phyloP scores from a whole-genome alignment of 495 filamentous ascomycete genomes.

The Aspergillus kassunensis region DNA sequence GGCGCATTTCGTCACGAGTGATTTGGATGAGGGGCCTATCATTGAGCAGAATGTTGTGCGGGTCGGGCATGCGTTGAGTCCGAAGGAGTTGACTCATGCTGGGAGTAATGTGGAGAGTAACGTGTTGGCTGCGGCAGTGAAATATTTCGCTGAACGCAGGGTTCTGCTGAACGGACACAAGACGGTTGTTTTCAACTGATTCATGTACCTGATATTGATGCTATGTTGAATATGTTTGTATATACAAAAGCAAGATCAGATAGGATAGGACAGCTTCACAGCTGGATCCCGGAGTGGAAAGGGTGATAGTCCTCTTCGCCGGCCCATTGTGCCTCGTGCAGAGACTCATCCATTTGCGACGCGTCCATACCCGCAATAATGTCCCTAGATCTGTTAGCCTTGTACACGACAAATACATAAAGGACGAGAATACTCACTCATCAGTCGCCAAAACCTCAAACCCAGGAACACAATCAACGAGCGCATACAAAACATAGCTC shows the following conservation, averaged over 20 bases:
- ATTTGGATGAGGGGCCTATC: slow-evolving; percentile 73
- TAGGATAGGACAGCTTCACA: slow-evolving; percentile 5
- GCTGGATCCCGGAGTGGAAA: slow-evolving; percentile 21
- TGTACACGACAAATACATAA: not conserved
- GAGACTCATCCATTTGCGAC: slow-evolving; percentile 45
- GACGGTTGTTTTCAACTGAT: slow-evolving; percentile 67
- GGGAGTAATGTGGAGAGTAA: slow-evolving; percentile 74
- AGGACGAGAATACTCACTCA: slow-evolving; percentile 19
- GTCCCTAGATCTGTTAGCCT: slow-evolving; percentile 25
- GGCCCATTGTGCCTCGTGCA: slow-evolving; percentile 35
- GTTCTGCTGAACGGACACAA: slow-evolving; percentile 69
- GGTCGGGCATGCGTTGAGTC: slow-evolving; percentile 64
- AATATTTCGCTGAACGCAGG: slow-evolving; percentile 67
- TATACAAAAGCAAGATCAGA: slow-evolving; percentile 1
- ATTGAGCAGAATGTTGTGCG: slow-evolving; percentile 72
- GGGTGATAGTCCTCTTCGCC: slow-evolving; percentile 44
- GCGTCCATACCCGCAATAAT: slow-evolving; percentile 44
- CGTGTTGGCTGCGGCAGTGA: slow-evolving; percentile 66
- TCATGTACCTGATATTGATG: slow-evolving; percentile 2
- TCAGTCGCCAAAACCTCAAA: slow-evolving; percentile 30
- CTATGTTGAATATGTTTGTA: slow-evolving; percentile 6
- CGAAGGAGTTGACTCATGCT: slow-evolving; percentile 66
- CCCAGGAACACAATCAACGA: slow-evolving; percentile 33
- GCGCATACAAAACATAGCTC: slow-evolving; percentile 25
- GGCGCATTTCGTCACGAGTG: slow-evolving; percentile 72